Base-by-base conservation (phyloP, 805 yeast genomes). In the Candida corydali region DNA sequence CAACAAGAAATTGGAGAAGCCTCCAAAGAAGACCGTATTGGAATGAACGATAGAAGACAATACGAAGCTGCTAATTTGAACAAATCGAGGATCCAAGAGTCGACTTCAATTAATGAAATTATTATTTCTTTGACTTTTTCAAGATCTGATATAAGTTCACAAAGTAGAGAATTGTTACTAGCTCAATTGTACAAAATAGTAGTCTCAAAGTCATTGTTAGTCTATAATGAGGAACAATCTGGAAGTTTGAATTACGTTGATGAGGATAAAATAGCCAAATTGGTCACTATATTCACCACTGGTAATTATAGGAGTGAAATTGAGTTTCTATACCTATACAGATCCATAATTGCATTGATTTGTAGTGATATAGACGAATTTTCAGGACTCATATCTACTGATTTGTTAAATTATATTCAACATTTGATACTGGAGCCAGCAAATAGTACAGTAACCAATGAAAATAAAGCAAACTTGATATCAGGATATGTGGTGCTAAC, bases 301-400 rank as follows among this genome's bases (percentile, higher is more conserved):
- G 51, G 53, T 4, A 62, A 65, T 37, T 65, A 54, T 47, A 44
- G 70, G 32, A 55, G 70, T 2, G 51, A 57, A 9, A 51, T 57
- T 25, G 79, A 74, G 44, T 66, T 65, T 34, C 49, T 67, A 26
- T 55, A 67, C 19, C 53, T 75, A 29, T 64, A 39, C 45, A 46
- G 75, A 39, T 61, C 72, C 9, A 40, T 62, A 11, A 55, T 65
- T 20, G 70, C 73, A 1, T 60, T 74, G 38, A 54, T 67, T 15
- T 63, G 64, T n/a, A 65, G 75, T 34, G 74, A 74, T 44, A 58
- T 71, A 8, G 80, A 75, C 36, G 79, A 74, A 37, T 70, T 72
- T 40, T 70, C 76, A 17, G 57, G 47, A 12, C 53, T 63, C 32
- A 57, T 56, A 5, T 49, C 59, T 23, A 45, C 55, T 3, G 70